Evolutionary conservation across 306 rosid genomes (phyloP), one percentile per base, ranked within the genome.

Genomic region (Glycine soja): DNA sequence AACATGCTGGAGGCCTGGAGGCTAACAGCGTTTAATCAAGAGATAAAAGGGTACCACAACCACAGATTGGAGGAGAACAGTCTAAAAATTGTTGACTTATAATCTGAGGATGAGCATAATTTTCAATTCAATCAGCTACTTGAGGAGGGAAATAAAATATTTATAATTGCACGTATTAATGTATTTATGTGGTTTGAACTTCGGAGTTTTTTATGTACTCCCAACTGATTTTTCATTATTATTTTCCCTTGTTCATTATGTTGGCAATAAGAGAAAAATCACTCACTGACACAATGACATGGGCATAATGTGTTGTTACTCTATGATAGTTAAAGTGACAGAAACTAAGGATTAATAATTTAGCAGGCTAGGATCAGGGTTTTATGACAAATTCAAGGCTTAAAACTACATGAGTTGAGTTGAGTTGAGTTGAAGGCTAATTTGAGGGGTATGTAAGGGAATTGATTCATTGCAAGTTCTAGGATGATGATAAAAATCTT

Each of bases 161-260:
- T 38, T 30, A 63, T 24, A 38, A 65, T 40, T 65, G 80, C 68
- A 62, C 34, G 51, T 32, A 64, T 77, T 16, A 54, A 10, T 73
- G 42, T n/a, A 79, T 54, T n/a, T 19, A 34, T 19, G 43, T 61
- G 48, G 59, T 75, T 32, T 61, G 69, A 50, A 65, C 50, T 14
- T 65, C 7, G 13, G 30, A 75, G 58, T 10, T 61, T 51, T 14
- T 74, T 57, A 50, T 13, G 14, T 52, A 47, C 15, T 70, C 47
- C 68, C 70, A 47, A 80, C 45, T 42, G 15, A 75, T 43, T 38
- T 45, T 54, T 75, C 43, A 48, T 78, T 54, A 53, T 65, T 57
- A 36, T 30, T 46, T 15, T 67, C 40, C 16, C 46, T 1, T 32
- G 19, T 4, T 72, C 15, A 11, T 66, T 34, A 30, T 16, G 11